Percentiles rank a stretch among this genome's conserved stretches.
Evolutionary conservation across 2,329 filamentous ascomycete genomes (phyloP).

Genomic region (Ilyonectria destructans): DNA sequence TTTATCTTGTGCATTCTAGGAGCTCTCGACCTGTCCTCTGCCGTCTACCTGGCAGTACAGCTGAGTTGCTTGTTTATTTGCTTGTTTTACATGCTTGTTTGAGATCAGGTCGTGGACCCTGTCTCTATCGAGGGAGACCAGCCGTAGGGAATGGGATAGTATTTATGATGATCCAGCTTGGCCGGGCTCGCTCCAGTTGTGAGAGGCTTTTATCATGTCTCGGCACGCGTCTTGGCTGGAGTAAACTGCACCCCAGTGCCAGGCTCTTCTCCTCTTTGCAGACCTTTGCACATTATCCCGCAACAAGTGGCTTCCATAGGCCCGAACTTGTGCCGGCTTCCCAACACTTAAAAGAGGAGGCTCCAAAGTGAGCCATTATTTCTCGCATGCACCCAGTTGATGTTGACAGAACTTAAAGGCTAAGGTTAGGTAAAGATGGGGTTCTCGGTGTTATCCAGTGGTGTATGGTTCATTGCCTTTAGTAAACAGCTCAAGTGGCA

Average conservation of each 20-base stretch:
- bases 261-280: slow-evolving; percentile 3
- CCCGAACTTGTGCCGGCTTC: slow-evolving; percentile 13
- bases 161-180: slow-evolving; percentile 19
- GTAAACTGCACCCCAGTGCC: slow-evolving; percentile 1
- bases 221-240: slow-evolving; percentile 25
- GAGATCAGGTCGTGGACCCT: background rate
- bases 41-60: background rate
- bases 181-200: slow-evolving; percentile 21
- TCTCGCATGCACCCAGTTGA: slow-evolving; percentile 14
- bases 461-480: slow-evolving; percentile 24
- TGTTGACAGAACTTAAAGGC: slow-evolving; percentile 14
- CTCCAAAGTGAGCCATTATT: slow-evolving; percentile 34
- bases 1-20: slow-evolving; percentile 9
- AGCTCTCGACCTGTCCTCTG: slow-evolving; percentile 6
- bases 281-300: slow-evolving; percentile 23
- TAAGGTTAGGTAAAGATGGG: slow-evolving; percentile 20
- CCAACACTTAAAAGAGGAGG: slow-evolving; percentile 8
- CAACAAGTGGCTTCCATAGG: slow-evolving; percentile 25
- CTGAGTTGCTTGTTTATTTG: background rate
- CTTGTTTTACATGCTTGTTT: background rate
- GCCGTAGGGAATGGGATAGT: slow-evolving; percentile 8
- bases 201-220: slow-evolving; percentile 39
- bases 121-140: background rate
- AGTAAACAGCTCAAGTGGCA: slow-evolving; percentile 25
- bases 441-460: slow-evolving; percentile 27